These are phyloP conservation scores for Aspergillus asperescens DNA, from an alignment of 495 filamentous ascomycete genomes.

Conservation along the genomic window DNA sequence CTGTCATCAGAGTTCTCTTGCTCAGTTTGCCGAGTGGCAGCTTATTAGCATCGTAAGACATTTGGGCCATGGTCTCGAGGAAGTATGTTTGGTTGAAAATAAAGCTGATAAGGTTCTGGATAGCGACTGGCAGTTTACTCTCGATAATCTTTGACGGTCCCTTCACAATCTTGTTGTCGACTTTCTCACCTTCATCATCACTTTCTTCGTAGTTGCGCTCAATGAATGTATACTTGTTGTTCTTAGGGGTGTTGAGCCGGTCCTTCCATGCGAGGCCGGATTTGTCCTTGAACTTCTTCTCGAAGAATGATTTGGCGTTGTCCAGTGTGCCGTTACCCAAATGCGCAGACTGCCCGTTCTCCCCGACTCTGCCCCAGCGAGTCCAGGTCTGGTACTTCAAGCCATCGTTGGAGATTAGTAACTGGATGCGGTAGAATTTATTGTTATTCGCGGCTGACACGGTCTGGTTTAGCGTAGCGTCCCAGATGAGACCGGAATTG, in stretches of 20 bases:
- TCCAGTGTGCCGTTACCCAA: conserved; percentile 38
- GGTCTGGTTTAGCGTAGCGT: conserved; percentile 48
- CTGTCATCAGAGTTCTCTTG: conserved; percentile 63
- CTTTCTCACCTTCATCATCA: conserved; percentile 52
- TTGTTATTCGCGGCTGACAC: conserved; percentile 56
- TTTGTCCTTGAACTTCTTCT: conserved; percentile 76
- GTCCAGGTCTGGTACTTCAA: conserved; percentile 54
- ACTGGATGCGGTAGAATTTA: conserved; percentile 67
- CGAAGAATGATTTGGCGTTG: conserved; percentile 50
- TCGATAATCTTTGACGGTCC: conserved; percentile 28
- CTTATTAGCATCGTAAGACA: conserved; percentile 74
- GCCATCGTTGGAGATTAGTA: conserved; percentile 24
- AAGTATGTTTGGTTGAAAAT: conserved; percentile 78
- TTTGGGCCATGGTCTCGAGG: conserved; percentile 54
- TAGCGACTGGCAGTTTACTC: conserved; percentile 50
- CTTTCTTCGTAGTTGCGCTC: conserved; percentile 64
- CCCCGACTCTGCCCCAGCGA: conserved; percentile 76
- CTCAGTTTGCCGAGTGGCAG: conserved; percentile 79
- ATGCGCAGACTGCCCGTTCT: conserved; percentile 54
- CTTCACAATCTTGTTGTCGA: conserved; percentile 28
- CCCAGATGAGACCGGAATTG: conserved; percentile 54
- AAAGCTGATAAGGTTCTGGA: conserved; percentile 66
- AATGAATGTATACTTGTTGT: conserved; percentile 70
- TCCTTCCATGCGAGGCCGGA: conserved; percentile 63
- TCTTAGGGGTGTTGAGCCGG: conserved; percentile 53